Evolutionary conservation across 345 rosid genomes (phyloP).

Genomic region (Lenwebbia sp.): DNA sequence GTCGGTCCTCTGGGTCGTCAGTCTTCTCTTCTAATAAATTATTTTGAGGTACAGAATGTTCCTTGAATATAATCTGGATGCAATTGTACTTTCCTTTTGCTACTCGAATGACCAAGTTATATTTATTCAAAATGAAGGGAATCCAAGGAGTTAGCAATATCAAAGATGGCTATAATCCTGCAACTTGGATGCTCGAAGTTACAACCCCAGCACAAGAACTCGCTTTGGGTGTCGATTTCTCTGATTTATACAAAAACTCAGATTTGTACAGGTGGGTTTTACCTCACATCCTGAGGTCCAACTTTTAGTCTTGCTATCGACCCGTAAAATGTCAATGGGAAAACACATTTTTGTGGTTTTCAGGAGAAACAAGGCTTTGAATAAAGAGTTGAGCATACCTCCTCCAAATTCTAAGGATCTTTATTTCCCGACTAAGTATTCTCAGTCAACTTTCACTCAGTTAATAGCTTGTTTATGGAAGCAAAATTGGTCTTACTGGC

Average conservation of each 20-base stretch:
- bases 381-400: slow-evolving; percentile 22
- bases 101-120: not conserved
- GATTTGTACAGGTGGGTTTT: slow-evolving; percentile 22
- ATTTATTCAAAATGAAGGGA: slow-evolving; percentile 1
- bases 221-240: slow-evolving; percentile 27
- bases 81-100: not conserved
- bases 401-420: slow-evolving; percentile 22
- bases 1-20: slow-evolving; percentile 40
- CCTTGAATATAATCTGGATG: not conserved
- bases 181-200: slow-evolving; percentile 59
- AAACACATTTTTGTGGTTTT: not conserved
- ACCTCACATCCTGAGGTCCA: not conserved
- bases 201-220: slow-evolving; percentile 23
- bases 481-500: slow-evolving; percentile 37
- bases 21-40: slow-evolving; percentile 23
- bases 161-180: slow-evolving; percentile 43
- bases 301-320: not conserved
- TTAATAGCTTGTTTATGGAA: slow-evolving; percentile 38
- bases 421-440: slow-evolving; percentile 15
- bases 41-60: slow-evolving; percentile 27
- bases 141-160: slow-evolving; percentile 27
- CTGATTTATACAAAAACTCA: slow-evolving; percentile 24
- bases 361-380: slow-evolving; percentile 48
- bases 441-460: slow-evolving; percentile 19
- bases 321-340: not conserved